Evolutionary conservation across 1,284 basidiomycete species (phyloP).

Genomic region (Abortiporus biennis): DNA sequence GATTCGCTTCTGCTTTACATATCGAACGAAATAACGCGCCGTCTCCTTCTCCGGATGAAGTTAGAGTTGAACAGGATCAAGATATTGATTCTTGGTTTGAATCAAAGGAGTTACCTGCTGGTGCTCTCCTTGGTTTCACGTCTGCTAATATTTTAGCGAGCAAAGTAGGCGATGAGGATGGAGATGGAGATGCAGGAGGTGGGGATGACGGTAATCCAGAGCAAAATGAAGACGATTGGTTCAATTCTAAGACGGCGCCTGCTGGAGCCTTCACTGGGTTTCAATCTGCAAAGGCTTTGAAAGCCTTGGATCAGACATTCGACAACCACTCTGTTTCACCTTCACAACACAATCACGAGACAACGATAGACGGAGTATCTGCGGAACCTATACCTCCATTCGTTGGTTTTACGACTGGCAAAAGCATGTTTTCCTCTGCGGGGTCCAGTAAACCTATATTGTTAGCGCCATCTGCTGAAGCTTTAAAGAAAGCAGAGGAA

Average conservation of each 20-base stretch:
- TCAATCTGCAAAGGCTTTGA: constrained; percentile 18
- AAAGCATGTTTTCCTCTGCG: not conserved
- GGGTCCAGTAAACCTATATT: constrained; percentile 8
- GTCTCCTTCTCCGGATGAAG: not conserved
- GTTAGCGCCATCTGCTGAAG: constrained; percentile 50
- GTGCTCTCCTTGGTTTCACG: not conserved
- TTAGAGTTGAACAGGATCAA: too few species aligned
- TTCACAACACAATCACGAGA: not conserved
- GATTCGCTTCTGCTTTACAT: not conserved
- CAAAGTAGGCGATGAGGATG: not conserved
- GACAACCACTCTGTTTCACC: not conserved
- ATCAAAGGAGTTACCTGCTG: not conserved
- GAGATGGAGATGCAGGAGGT: not conserved
- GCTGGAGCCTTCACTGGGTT: constrained; percentile 14
- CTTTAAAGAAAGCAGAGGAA: constrained; percentile 49
- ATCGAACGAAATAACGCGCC: not conserved
- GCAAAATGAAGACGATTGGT: constrained; percentile 51
- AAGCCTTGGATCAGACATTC: too few species aligned
- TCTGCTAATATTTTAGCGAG: not conserved
- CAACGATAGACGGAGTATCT: too few species aligned
- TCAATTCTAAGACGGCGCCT: constrained; percentile 29
- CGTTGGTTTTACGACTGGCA: constrained; percentile 31
- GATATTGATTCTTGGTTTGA: not conserved
- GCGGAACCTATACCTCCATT: constrained; percentile 15
- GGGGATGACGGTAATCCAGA: too few species aligned